Base-by-base conservation (phyloP, 2,329 filamentous ascomycete genomes). In the Rugonectria rugulosa region DNA sequence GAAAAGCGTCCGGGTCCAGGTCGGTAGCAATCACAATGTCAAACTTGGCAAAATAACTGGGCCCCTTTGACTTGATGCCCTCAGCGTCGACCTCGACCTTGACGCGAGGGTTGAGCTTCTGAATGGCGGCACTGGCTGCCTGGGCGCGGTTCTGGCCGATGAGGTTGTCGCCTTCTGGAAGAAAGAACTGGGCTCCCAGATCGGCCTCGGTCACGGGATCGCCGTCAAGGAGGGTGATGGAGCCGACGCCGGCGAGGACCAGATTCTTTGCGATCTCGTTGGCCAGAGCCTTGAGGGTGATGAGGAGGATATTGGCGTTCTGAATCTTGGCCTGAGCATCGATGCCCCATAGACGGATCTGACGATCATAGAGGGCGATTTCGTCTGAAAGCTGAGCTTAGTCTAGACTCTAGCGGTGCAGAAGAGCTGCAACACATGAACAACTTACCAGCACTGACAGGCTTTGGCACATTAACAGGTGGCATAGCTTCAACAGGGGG, bases 191-290 rank as follows among this genome's bases (percentile, higher is more conserved):
- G 14, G 88, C 84, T 32, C 89, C 91, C 2, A 97, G 78, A 71
- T 98, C 94, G 45, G 89, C 85, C 67, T 93, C 88, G 1, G 85
- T 89, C 52, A 97, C 89, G 9, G 77, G 60, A 50, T 88, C 86
- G 67, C 90, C 84, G 75, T 99, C 95, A 55, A 95, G 81, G 52
- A 99, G 87, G 14, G 94, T 98, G 58, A 99, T 81, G 26, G 92
- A 94, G 53, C 90, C 90, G 67, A 99, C 90, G 56, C 95, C 95
- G 19, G 95, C 93, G 3, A 99, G 86, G 15, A 97, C 94, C 19
- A 99, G 87, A 71, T 98, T 99, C 80, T 99, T 99, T 60, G 95
- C 93, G 50, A 98, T 89, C 76, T 99, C 95, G 71, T 94, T 96
- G 54, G 90, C 92, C 14, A 99, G 84, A 1, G 90, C 92, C 70